Base-by-base conservation (phyloP, 2,329 filamentous ascomycete species). In the Cladophialophora carrionii region DNA sequence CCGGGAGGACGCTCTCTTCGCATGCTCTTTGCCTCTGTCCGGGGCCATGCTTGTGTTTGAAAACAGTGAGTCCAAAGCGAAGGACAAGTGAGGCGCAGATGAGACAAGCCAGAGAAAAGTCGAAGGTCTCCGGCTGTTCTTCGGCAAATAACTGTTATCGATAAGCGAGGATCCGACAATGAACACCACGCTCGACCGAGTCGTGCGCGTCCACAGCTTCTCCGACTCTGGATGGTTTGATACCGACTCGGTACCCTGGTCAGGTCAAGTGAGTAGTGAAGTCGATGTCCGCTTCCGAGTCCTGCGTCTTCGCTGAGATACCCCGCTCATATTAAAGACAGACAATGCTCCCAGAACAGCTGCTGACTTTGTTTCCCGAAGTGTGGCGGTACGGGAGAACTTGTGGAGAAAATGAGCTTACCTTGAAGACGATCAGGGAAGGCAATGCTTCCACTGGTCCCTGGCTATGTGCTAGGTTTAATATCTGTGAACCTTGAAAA, bases 1-100 rank as follows among this genome's bases (percentile, higher is more conserved):
- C 70, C 86, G 79, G 49, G 82, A 79, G 37, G 80, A 76, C 4
- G 62, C 49, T 75, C 70, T 81, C 82, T 70, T 86, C 76, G 58
- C 80, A 76, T 62, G 83, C 80, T 74, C 80, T 80, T 77, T 81
- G 83, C 71, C 71, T 62, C 70, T 72, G 26, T 71, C 69, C 2
- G 70, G 71, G 17, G 71, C 71, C 71, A 72, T 72, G 49, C 37
- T 54, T 55, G 12, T n/a, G 29, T 17, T 14, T 43, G 37, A 6
- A 53, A 24, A 4, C 12, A 31, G 34, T 34, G 8, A n/a, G 37
- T 6, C 43, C 12, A 51, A n/a, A 3, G 14, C 17, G 41, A 32
- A 43, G 37, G 37, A 41, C 20, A 49, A 32, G 9, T 22, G n/a
- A 49, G 9, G n/a, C 56, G 43, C 56, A 32, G 37, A 10, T 46